Base-by-base conservation (phyloP, 2,329 filamentous ascomycete species). In the Grosmannia huntii region DNA sequence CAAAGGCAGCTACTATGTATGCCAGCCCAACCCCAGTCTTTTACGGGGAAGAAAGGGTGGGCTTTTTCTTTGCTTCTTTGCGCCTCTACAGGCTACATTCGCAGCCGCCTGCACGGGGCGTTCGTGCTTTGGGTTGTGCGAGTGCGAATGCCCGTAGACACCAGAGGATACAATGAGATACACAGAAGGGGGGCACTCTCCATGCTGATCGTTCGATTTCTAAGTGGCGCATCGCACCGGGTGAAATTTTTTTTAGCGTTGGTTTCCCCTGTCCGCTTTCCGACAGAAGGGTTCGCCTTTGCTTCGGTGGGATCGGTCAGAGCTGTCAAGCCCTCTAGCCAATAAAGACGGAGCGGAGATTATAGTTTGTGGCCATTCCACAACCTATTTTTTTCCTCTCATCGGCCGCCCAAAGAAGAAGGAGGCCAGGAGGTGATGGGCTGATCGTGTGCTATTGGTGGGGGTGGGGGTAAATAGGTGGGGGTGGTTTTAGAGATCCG, bases 361-460 rank as follows among this genome's bases (percentile, higher is more conserved):
- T 51, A 56, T 56, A 41, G 41, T 55, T 55, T 55, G 41, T 55
- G 38, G 31, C 53, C 27, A 46, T 56, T 33, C 21, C 51, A 38
- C 31, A 53, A 31, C n/a, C 49, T 38, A 53, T 38, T 53, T 49
- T 48, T 48, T 48, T 36, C 28, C 46, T 53, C 51, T 12, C 53
- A 27, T 46, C 41, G 41, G 23, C 16, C 19, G 28, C 55, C 55
- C n/a, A 50, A 53, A 50, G 33, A 31, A 54, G 52, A 59, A 59
- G 52, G 50, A 53, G 36, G 36, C 27, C 12, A 16, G 19, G 21
- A 28, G 19, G 51, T 33, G 21, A 56, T 60, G 57, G 57, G 59
- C 57, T 56, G 55, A 59, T 59, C 55, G 59, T 51, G 50, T 55
- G 50, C 57, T 56, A 36, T 31, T 38, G 33, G 49, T 52, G 49